Percentiles rank a stretch among this genome's conserved stretches.
These are phyloP conservation scores for Aureobasidium sp. DNA, from an alignment of 2,329 filamentous ascomycete genomes.

Conservation along the genomic window DNA sequence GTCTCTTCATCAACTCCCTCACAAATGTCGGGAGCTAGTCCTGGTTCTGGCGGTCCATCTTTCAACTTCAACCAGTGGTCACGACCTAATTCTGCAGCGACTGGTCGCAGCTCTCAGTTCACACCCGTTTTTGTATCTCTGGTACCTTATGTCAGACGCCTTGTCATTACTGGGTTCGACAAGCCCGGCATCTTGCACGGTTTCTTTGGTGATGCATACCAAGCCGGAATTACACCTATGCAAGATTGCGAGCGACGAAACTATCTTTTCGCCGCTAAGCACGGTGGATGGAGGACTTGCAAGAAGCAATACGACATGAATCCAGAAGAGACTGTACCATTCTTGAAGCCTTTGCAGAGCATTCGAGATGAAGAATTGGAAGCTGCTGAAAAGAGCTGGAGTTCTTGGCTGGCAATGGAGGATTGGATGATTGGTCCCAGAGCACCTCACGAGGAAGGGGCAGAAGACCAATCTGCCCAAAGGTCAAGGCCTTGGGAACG, in stretches of 20 bases:
- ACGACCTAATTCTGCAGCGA: conserved; percentile 33
- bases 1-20: conserved; percentile 33
- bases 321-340: conserved; percentile 71
- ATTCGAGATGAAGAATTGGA: conserved; percentile 74
- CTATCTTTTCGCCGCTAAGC: conserved; percentile 92
- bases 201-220: conserved; percentile 95
- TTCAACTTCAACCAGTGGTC: conserved; percentile 24
- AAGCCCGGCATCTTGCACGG: conserved; percentile 79
- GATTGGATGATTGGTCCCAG: conserved; percentile 92
- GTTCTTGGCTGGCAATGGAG: conserved; percentile 92
- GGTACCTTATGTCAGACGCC: conserved; percentile 80
- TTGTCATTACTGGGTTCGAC: conserved; percentile 89
- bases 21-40: conserved; percentile 7
- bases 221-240: conserved; percentile 67
- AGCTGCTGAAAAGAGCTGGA: conserved; percentile 78
- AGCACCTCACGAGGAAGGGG: neutral
- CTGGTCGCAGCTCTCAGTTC: conserved; percentile 29
- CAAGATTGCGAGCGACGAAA: conserved; percentile 88
- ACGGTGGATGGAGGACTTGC: conserved; percentile 79
- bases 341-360: conserved; percentile 73
- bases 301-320: conserved; percentile 84
- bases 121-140: conserved; percentile 53
- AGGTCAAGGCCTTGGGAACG: conserved; percentile 3
- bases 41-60: conserved; percentile 21
- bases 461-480: neutral